Evolutionary conservation across 192 early-diverging fungal species (phyloP).

Genomic region (Chytriomyces confervae): DNA sequence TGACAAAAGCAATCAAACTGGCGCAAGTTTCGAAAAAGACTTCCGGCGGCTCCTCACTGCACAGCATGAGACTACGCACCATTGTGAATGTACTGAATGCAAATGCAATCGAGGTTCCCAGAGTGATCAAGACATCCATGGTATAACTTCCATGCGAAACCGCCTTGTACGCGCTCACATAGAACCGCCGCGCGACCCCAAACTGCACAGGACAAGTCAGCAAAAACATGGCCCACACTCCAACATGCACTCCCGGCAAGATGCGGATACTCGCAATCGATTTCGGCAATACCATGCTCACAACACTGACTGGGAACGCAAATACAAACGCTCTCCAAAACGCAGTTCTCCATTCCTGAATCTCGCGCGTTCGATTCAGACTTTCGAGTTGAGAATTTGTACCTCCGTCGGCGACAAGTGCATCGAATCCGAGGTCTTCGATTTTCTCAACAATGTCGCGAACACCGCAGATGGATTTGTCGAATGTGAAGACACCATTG

Average conservation of each 20-base stretch:
- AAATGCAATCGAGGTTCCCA: slow-evolving; percentile 88
- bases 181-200: slow-evolving; percentile 81
- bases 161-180: slow-evolving; percentile 76
- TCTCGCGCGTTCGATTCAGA: slow-evolving; percentile 83
- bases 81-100: slow-evolving; percentile 81
- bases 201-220: slow-evolving; percentile 96
- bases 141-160: slow-evolving; percentile 83
- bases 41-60: slow-evolving; percentile 63
- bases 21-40: slow-evolving; percentile 95
- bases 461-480: slow-evolving; percentile 66
- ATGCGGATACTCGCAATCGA: neutral
- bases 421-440: slow-evolving; percentile 82
- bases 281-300: slow-evolving; percentile 77
- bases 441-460: slow-evolving; percentile 82
- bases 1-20: slow-evolving; percentile 92
- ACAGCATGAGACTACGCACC: slow-evolving; percentile 51
- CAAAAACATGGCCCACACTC: slow-evolving; percentile 68
- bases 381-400: slow-evolving; percentile 87
- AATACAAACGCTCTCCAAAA: slow-evolving; percentile 73
- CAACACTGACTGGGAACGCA: slow-evolving; percentile 80
- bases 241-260: slow-evolving; percentile 68
- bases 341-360: slow-evolving; percentile 75
- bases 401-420: slow-evolving; percentile 66
- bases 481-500: slow-evolving; percentile 74
- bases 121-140: slow-evolving; percentile 93